Evolutionary conservation across 78 protist genomes (phyloP).

Genomic region (Dictyostelium capitatum): DNA sequence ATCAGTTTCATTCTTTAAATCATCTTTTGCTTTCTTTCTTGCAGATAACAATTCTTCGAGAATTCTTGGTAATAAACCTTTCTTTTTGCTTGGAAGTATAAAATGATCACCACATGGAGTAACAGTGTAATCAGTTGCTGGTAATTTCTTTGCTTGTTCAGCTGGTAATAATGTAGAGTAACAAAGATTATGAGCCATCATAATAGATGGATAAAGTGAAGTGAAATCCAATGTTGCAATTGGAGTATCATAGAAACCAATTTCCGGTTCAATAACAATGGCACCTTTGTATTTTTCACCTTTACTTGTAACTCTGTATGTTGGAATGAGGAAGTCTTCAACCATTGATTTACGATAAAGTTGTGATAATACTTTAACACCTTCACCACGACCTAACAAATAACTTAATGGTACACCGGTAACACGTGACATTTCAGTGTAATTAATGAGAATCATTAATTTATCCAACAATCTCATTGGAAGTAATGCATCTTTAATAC

Average conservation of each 20-base stretch:
- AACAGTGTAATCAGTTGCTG: conserved; percentile 38
- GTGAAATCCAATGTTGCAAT: conserved; percentile 99
- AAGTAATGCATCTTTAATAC: conserved; percentile 98
- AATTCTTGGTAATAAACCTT: conserved; percentile 98
- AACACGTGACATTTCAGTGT: conserved; percentile 99
- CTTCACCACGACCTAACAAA: conserved; percentile 98
- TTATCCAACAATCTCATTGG: conserved; percentile 97
- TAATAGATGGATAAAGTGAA: conserved; percentile 99
- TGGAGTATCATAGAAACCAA: conserved; percentile 95
- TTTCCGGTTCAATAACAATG: conserved; percentile 91
- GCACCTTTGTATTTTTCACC: conserved; percentile 94
- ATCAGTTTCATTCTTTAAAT: conserved; percentile 94
- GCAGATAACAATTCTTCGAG: conserved; percentile 97
- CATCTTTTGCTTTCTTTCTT: conserved; percentile 96
- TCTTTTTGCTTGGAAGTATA: conserved; percentile 72
- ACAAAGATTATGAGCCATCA: conserved; percentile 99
- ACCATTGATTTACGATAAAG: conserved; percentile 94
- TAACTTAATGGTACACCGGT: conserved; percentile 98
- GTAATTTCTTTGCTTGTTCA: conserved; percentile 20
- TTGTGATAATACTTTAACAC: conserved; percentile 98
- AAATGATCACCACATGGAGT: conserved; percentile 92
- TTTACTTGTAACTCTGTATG: not conserved
- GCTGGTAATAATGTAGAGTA: conserved; percentile 95
- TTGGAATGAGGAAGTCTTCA: conserved; percentile 92
- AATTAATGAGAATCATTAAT: conserved; percentile 97